These are phyloP conservation scores for Salix arbutifolia DNA, from an alignment of 345 rosid species.

Conservation along the genomic window DNA sequence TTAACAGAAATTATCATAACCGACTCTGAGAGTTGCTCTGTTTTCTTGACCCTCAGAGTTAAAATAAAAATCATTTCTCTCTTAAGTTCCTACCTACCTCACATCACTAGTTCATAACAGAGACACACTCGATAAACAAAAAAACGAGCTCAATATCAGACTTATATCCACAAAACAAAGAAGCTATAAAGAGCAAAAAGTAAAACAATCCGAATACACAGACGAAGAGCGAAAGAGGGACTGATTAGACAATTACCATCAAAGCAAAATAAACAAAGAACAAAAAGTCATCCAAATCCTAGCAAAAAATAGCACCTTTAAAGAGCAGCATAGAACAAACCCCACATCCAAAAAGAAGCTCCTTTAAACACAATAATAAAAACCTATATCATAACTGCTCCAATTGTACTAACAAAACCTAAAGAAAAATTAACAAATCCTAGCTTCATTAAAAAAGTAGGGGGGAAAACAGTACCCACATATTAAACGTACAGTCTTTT, in stretches of 20 bases:
- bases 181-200: neutral
- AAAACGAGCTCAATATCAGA: neutral
- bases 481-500: neutral
- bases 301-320: neutral
- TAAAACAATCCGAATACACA: neutral
- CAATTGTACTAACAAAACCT: neutral
- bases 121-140: neutral
- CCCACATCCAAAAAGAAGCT: neutral
- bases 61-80: neutral
- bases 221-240: neutral
- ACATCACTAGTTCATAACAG: neutral
- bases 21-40: neutral
- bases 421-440: neutral
- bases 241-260: neutral
- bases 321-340: neutral
- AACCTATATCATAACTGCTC: neutral
- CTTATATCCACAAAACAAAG: neutral
- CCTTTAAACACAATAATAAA: neutral
- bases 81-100: neutral
- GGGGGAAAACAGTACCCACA: neutral
- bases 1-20: neutral
- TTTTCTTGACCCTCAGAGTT: neutral
- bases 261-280: neutral
- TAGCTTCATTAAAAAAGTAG: neutral
- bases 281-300: neutral